Percentiles rank a stretch among this genome's conserved stretches.
Conservation (phyloP, 2,329 filamentous ascomycete species). For the Proliferodiscus dingleyae region DNA sequence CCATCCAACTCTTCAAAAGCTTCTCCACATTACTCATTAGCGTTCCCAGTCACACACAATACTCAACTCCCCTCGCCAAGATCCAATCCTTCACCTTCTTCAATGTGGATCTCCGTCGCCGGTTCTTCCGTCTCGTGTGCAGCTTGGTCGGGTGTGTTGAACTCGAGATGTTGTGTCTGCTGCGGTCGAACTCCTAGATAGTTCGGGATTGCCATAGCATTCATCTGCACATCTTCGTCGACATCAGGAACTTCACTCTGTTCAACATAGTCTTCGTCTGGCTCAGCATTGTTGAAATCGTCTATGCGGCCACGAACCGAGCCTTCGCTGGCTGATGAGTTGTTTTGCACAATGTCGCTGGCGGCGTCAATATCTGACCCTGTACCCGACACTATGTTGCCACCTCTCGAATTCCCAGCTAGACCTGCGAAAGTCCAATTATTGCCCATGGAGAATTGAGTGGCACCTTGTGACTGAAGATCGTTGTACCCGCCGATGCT, state of each 20-base stretch:
- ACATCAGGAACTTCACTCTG: conserved; percentile 26
- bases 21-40: conserved; percentile 1
- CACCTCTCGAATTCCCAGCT: conserved; percentile 10
- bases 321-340: conserved; percentile 26
- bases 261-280: conserved; percentile 23
- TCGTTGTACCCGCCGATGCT: conserved; percentile 10
- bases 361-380: conserved; percentile 23
- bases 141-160: conserved; percentile 9
- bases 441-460: not conserved
- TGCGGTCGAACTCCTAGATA: conserved; percentile 9
- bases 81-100: conserved; percentile 29
- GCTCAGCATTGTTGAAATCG: conserved; percentile 24
- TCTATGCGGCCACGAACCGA: conserved; percentile 17
- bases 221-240: conserved; percentile 18
- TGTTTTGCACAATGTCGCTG: conserved; percentile 28
- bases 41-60: not conserved
- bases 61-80: too few relatives aligned
- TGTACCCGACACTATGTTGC: conserved; percentile 22
- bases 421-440: conserved; percentile 2
- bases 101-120: conserved; percentile 31
- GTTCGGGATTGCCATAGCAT: conserved; percentile 15
- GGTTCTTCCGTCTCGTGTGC: conserved; percentile 24
- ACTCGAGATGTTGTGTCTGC: conserved; percentile 1
- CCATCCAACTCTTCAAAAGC: not conserved
- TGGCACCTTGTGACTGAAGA: conserved; percentile 2